Evolutionary conservation across 345 rosid species (phyloP).

Genomic region (Microcos paniculata): DNA sequence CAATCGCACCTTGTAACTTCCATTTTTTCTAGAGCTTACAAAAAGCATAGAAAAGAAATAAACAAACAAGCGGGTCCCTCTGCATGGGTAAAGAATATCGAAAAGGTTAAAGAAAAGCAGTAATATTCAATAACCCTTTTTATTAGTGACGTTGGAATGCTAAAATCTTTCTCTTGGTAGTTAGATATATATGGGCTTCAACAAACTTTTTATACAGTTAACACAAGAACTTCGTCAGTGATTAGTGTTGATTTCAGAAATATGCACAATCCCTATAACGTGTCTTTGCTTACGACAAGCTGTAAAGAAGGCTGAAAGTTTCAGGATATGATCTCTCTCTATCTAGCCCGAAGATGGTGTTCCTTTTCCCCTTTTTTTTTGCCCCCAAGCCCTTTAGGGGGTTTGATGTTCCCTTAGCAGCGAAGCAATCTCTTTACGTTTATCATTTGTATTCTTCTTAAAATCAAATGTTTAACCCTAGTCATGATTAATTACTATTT

Average conservation of each 20-base stretch:
- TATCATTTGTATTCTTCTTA: not conserved
- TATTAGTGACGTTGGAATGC: not conserved
- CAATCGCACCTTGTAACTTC: not conserved
- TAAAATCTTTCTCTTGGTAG: not conserved
- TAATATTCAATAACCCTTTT: not conserved
- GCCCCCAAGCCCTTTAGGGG: not conserved
- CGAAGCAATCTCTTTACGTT: conserved; percentile 10
- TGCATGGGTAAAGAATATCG: conserved; percentile 19
- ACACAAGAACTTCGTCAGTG: not conserved
- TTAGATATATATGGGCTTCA: not conserved
- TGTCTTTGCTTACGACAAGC: conserved; percentile 7
- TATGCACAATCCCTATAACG: conserved; percentile 2
- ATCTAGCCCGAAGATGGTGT: not conserved
- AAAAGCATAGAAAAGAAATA: conserved; percentile 5
- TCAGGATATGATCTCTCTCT: not conserved
- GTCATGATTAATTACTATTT: not conserved
- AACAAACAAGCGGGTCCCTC: not conserved
- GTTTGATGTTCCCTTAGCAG: conserved; percentile 7
- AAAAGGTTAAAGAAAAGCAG: not conserved
- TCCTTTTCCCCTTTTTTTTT: not conserved
- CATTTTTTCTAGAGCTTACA: not conserved
- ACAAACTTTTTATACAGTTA: not conserved
- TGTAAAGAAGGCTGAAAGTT: conserved; percentile 1
- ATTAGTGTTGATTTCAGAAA: too few relatives aligned
- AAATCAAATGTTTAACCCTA: not conserved